Percentiles rank a stretch among this genome's conserved stretches.
Conservation (phyloP, 2,329 filamentous ascomycete species). For the Aspergillus tubingensis region DNA sequence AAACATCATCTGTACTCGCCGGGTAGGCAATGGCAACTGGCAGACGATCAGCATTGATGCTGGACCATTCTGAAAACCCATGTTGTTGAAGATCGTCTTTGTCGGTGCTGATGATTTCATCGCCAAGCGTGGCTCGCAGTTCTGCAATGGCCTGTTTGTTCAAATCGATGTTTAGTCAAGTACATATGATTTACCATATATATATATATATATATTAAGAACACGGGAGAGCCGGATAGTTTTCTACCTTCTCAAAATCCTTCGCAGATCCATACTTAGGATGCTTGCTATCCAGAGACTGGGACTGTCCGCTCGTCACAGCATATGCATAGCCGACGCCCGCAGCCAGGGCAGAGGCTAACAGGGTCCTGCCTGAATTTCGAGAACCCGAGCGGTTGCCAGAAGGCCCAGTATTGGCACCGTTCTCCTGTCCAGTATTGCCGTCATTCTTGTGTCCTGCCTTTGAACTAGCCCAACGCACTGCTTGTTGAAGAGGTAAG, state of each 20-base stretch:
- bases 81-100: constrained; percentile 64
- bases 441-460: background rate
- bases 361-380: constrained; percentile 51
- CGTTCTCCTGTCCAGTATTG: constrained; percentile 15
- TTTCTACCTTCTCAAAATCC: constrained; percentile 43
- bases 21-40: constrained; percentile 69
- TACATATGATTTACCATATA: too few relatives aligned
- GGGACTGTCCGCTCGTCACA: constrained; percentile 37
- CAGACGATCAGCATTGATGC: constrained; percentile 64
- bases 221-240: background rate
- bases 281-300: constrained; percentile 18
- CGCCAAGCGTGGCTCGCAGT: constrained; percentile 54
- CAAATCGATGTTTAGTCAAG: background rate
- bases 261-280: constrained; percentile 42
- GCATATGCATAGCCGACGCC: constrained; percentile 56
- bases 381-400: constrained; percentile 33
- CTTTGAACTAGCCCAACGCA: constrained; percentile 25
- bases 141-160: constrained; percentile 57
- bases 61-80: constrained; percentile 71
- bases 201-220: background rate
- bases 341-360: constrained; percentile 53
- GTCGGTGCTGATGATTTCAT: constrained; percentile 65
- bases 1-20: constrained; percentile 64
- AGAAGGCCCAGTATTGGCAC: constrained; percentile 19
- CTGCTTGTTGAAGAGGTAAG: constrained; percentile 8